phyloP scores from a whole-genome alignment of 768 basidiomycete species.

The Boletus rubescentipes region DNA sequence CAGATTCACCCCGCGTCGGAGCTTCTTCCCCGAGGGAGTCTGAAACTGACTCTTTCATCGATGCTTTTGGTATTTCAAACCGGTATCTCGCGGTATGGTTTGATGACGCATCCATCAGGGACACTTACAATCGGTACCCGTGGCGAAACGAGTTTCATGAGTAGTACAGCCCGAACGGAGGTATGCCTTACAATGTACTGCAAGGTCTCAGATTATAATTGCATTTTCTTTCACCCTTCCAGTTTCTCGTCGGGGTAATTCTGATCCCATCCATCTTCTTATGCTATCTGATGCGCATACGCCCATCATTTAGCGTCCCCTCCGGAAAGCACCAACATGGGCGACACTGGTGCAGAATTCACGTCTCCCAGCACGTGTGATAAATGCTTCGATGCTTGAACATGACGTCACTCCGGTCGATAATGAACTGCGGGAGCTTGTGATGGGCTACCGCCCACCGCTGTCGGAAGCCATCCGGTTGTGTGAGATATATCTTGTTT shows the following conservation, averaged over 20 bases:
- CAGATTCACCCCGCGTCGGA: constrained; percentile 9
- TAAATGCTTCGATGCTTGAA: constrained; percentile 38
- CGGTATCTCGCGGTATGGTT: not conserved
- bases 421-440: constrained; percentile 39
- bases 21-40: constrained; percentile 9
- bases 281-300: not conserved
- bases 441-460: constrained; percentile 52
- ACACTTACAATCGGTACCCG: constrained; percentile 56
- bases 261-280: not conserved
- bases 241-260: constrained; percentile 61
- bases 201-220: not conserved
- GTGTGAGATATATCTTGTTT: constrained; percentile 64
- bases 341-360: constrained; percentile 25
- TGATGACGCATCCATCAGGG: constrained; percentile 34
- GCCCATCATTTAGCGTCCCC: constrained; percentile 23
- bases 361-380: constrained; percentile 41
- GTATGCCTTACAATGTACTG: constrained; percentile 35
- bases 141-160: constrained; percentile 57
- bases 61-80: constrained; percentile 45
- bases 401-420: constrained; percentile 30
- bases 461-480: constrained; percentile 58
- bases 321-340: constrained; percentile 15
- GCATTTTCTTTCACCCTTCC: not conserved
- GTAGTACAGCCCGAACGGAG: constrained; percentile 68
- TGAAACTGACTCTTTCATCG: constrained; percentile 47